Base-by-base conservation (phyloP, 257 asterid genomes). In the Fraxinus pennsylvanica region DNA sequence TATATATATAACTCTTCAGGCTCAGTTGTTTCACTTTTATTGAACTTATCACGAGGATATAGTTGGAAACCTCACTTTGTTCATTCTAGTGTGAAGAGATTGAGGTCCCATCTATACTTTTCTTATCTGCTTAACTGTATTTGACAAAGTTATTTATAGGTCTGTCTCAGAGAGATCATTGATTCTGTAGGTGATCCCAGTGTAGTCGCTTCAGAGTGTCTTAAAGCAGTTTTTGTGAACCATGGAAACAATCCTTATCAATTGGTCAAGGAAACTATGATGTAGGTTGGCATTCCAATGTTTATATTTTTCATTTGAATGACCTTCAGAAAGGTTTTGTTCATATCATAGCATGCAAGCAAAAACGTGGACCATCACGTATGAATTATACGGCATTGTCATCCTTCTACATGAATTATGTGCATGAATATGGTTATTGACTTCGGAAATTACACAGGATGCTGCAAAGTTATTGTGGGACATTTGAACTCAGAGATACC, bases 201-300 rank as follows among this genome's bases (percentile, higher is more conserved):
- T 41, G 78, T n/a, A 59, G 74, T 15, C 25, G 86, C 83, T 14
- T 81, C 87, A 8, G 86, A 66, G 73, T 79, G 77, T 68, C 85
- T 33, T 1, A 77, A 50, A 67, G 87, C 90, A 22, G 86, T 87
- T 76, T 85, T 83, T 19, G 83, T 87, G 83, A 87, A 87, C 78
- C 77, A 67, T 68, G 90, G 88, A 43, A 65, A 78, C 63, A 82
- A 85, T 81, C 90, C 90, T 3, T 87, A 82, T 38, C 76, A 82
- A n/a, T 71, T 87, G 83, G 79, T 87, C 85, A 79, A 82, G 81
- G 89, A 87, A 70, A 82, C 90, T 74, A 87, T 87, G 89, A 87
- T 80, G 90, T 87, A 85, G 81, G 90, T 84, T 81, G 79, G 71
- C 80, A 47, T 75, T 80, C 21, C 73, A 35, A 68, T 21, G 66